A percentile compares a stretch with the other conserved stretches of the same genome.
Conservation (phyloP, 768 basidiomycete species). For the Sporobolomyces phaffii region DNA sequence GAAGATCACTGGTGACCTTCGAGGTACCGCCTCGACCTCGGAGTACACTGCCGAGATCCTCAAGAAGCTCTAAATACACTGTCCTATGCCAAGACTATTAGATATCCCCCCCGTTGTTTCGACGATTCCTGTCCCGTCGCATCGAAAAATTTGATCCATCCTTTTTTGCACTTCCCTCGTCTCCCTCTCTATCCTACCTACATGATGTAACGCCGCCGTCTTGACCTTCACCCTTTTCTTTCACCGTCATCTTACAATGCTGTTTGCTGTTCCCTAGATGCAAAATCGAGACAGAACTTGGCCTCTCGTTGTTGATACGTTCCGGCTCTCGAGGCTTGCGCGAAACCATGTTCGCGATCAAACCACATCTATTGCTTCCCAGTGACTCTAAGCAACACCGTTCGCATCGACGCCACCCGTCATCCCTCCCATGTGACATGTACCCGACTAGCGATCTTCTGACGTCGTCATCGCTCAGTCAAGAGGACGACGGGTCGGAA, state of each 20-base stretch:
- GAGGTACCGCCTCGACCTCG: conserved; percentile 78
- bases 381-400: too few species aligned
- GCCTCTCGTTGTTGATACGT: neutral
- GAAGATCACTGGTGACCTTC: conserved; percentile 87
- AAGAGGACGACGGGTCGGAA: conserved; percentile 3
- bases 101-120: neutral
- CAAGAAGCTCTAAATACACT: conserved; percentile 23
- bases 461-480: neutral
- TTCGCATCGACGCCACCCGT: conserved; percentile 5
- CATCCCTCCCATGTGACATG: too few species aligned
- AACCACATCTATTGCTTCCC: neutral
- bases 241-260: too few species aligned
- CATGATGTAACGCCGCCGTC: conserved; percentile 5
- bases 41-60: conserved; percentile 40
- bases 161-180: neutral
- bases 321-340: too few species aligned
- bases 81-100: neutral
- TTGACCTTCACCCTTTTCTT: neutral
- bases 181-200: neutral
- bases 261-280: too few species aligned
- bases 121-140: neutral
- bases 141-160: neutral
- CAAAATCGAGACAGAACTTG: too few species aligned
- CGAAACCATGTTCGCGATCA: neutral
- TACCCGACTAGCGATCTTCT: too few species aligned